A percentile compares a stretch with the other conserved stretches of the same genome.
Evolutionary conservation across 768 basidiomycete species (phyloP).

Genomic region (Clathrus columnatus): DNA sequence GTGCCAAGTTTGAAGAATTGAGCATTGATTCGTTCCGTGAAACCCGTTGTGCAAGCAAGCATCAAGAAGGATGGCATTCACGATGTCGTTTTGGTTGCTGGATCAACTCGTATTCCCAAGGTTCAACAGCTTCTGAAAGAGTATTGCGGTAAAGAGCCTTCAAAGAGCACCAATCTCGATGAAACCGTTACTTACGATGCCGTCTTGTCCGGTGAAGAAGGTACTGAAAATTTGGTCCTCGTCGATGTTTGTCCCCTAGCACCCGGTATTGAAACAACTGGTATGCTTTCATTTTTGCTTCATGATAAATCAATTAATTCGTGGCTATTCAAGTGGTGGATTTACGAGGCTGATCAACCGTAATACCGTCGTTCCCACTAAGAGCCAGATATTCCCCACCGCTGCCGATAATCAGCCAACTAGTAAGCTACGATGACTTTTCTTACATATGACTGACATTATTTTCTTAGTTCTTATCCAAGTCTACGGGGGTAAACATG

Average conservation of each 20-base stretch:
- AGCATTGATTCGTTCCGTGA: conserved; percentile 99
- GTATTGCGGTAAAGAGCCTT: conserved; percentile 94
- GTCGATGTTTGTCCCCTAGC: conserved; percentile 96
- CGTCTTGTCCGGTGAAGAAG: conserved; percentile 92
- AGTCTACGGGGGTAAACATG: conserved; percentile 95
- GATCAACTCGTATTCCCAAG: conserved; percentile 99
- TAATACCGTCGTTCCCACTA: conserved; percentile 97
- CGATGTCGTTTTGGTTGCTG: conserved; percentile 91
- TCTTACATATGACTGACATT: conserved; percentile 73
- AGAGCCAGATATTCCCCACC: conserved; percentile 56
- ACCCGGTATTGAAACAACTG: conserved; percentile 98
- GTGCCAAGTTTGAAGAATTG: conserved; percentile 98
- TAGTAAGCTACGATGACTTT: conserved; percentile 13
- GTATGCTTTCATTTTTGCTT: not conserved
- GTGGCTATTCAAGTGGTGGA: conserved; percentile 52
- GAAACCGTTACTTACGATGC: conserved; percentile 99
- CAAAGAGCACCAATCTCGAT: conserved; percentile 98
- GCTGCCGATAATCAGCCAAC: conserved; percentile 19
- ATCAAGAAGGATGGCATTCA: conserved; percentile 97
- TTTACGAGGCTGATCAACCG: conserved; percentile 96
- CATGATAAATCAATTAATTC: not conserved
- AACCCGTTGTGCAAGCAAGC: conserved; percentile 96
- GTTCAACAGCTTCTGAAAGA: conserved; percentile 98
- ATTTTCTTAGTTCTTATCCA: conserved; percentile 88
- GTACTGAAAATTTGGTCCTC: conserved; percentile 83